Evolutionary conservation across 257 asterid genomes (phyloP), one percentile per base, ranked within the genome.

Genomic region (Solanum neorickii): DNA sequence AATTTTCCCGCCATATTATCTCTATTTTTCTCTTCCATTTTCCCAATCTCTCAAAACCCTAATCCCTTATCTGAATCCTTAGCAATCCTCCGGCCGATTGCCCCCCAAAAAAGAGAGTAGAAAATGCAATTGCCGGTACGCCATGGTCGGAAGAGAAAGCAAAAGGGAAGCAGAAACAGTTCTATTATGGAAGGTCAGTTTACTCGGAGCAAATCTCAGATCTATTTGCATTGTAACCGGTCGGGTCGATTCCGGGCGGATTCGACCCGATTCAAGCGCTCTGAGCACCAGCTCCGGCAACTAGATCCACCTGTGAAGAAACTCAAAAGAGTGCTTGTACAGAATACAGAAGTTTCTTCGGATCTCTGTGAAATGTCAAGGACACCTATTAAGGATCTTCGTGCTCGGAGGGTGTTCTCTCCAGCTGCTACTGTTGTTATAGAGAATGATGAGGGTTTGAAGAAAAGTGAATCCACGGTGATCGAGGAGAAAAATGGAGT

Each of bases 191-290:
- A 86, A 18, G 92, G 93, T 66, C 52, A 72, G 41, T 72, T 86
- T 27, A 93, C 95, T 33, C 95, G 96, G 76, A 91, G 93, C 94
- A 91, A 87, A 86, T 47, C 95, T n/a, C 90, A 86, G 87, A 88
- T 88, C 15, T 88, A 72, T 69, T 15, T 83, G 88, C 91, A 91
- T 68, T 89, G 35, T 7, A 90, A 87, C 86, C 89, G 93, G 7
- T 93, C 94, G 47, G 93, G 93, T 29, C 77, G 94, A 47, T 33
- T 83, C 66, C 80, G 90, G 37, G 37, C 73, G 12, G 93, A 87
- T 46, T 4, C 77, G n/a, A 12, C 86, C 6, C 29, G 47, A 65
- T 74, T 7, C 1, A 56, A 42, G 12, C 12, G 2, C 3, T 39
- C 35, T 16, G 6, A 37, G 33, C 52, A 78, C 12, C 82, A 44